Conservation (phyloP, 805 yeast genomes). For the Pichia paraexigua region DNA sequence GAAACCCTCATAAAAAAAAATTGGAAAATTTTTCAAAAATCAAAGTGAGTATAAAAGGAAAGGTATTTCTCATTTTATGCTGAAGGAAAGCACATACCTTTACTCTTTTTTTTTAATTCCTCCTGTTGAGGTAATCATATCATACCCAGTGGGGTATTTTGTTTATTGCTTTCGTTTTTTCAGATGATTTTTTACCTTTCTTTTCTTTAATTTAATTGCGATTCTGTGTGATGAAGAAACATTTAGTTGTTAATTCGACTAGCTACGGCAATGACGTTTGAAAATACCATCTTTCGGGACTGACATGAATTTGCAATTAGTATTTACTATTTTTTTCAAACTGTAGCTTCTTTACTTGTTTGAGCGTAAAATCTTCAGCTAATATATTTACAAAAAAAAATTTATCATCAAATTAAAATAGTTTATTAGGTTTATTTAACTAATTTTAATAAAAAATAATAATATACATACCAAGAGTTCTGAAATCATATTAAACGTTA, state of each 20-base stretch:
- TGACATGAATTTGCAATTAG: conserved; percentile 9
- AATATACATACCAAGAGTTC: not conserved
- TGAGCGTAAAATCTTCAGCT: not conserved
- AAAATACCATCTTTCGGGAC: conserved; percentile 21
- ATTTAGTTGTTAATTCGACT: conserved; percentile 14
- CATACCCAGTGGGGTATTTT: not conserved
- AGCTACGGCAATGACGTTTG: conserved; percentile 21
- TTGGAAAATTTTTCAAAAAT: not conserved
- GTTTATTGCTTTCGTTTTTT: not conserved
- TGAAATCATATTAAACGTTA: not conserved
- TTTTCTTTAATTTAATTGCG: not conserved
- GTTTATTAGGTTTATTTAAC: not conserved
- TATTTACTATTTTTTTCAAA: not conserved
- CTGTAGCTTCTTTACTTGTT: not conserved
- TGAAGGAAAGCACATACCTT: not conserved
- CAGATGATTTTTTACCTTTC: not conserved
- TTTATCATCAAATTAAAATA: not conserved
- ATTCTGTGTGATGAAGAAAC: conserved; percentile 14
- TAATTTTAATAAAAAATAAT: too few species aligned
- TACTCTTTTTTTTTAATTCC: not conserved
- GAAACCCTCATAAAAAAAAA: not conserved
- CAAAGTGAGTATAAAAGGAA: not conserved
- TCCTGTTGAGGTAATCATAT: not conserved
- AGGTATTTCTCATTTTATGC: not conserved
- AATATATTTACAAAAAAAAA: too few species aligned